Percentiles rank a stretch among this genome's conserved stretches.
Conservation (phyloP, 2,329 filamentous ascomycete genomes). For the Ophiostoma triangulosporum region DNA sequence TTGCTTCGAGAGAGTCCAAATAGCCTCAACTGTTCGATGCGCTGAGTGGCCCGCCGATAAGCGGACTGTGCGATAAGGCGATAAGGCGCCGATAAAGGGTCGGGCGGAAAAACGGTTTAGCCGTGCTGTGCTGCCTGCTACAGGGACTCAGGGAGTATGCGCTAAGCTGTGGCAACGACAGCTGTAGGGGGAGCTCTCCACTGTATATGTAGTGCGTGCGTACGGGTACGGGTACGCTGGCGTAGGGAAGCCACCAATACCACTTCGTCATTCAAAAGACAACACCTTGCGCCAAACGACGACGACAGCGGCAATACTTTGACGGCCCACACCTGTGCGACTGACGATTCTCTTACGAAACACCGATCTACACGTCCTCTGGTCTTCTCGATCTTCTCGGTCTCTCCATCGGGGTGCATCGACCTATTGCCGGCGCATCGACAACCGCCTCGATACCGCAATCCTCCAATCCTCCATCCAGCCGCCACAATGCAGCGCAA, state of each 20-base stretch:
- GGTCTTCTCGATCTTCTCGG: too few species aligned
- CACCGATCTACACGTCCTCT: neutral
- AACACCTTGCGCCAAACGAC: conserved; percentile 10
- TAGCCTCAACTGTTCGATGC: neutral
- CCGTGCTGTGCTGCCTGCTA: neutral
- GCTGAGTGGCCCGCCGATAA: conserved; percentile 1
- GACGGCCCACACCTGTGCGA: neutral
- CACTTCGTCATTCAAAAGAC: conserved; percentile 6
- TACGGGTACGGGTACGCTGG: neutral
- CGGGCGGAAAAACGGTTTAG: conserved; percentile 5
- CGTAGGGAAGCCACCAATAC: too few species aligned
- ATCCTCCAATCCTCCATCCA: neutral
- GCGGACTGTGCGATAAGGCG: conserved; percentile 5
- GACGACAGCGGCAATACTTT: neutral
- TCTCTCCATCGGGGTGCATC: neutral
- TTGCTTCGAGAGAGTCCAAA: neutral
- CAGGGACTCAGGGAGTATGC: neutral
- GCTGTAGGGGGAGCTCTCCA: neutral
- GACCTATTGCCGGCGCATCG: neutral
- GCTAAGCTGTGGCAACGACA: neutral
- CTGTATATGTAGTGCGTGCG: too few species aligned
- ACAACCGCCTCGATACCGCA: too few species aligned
- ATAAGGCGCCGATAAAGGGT: neutral
- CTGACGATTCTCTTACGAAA: neutral
- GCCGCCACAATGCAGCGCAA: conserved; percentile 64